phyloP scores from a whole-genome alignment of 345 rosid species.

The Syzygium grande region DNA sequence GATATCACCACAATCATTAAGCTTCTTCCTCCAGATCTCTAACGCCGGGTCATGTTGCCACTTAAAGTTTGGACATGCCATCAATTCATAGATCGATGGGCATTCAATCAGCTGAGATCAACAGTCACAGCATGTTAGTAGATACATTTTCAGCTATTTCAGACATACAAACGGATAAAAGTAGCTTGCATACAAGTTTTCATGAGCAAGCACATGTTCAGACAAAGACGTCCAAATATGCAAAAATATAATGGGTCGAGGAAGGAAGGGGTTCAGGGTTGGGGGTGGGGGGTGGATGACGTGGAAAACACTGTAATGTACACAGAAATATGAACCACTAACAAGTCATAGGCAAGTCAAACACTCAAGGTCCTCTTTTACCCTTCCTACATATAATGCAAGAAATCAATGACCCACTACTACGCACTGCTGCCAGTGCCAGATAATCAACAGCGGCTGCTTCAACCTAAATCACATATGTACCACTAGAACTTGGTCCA shows the following conservation, averaged over 20 bases:
- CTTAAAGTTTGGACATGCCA: conserved; percentile 60
- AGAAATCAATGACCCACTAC: not conserved
- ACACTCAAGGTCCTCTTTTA: not conserved
- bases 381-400: not conserved
- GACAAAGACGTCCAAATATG: not conserved
- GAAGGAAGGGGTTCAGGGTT: not conserved
- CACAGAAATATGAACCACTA: not conserved
- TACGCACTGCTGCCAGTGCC: not conserved
- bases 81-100: conserved; percentile 79
- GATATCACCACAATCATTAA: conserved; percentile 36
- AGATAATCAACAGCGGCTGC: not conserved
- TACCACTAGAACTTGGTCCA: not conserved
- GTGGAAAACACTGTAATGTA: not conserved
- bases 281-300: not conserved
- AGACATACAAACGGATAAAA: not conserved
- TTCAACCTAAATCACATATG: not conserved
- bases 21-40: conserved; percentile 68
- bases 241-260: not conserved
- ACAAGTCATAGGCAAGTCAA: not conserved
- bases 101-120: conserved; percentile 78
- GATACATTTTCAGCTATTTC: not conserved
- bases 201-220: not conserved
- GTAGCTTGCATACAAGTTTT: not conserved
- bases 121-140: not conserved
- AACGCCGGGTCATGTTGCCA: conserved; percentile 61